These are phyloP conservation scores for Puccinia novopanici DNA, from an alignment of 1,284 basidiomycete genomes.

Conservation along the genomic window DNA sequence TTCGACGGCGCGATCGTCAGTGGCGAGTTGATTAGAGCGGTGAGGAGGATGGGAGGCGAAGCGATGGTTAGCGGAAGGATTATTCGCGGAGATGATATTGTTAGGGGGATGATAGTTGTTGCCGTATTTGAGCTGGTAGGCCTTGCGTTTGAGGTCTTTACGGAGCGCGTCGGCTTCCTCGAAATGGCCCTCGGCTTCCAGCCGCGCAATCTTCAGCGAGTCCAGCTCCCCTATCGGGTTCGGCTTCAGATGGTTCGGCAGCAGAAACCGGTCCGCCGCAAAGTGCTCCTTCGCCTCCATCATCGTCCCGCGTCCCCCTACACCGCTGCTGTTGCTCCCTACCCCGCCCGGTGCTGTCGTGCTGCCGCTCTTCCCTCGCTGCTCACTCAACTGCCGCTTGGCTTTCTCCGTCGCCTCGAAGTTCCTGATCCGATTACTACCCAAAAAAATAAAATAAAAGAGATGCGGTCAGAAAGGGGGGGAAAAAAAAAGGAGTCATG, in stretches of 20 bases:
- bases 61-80: slow-evolving; percentile 14
- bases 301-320: too few relatives aligned
- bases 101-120: slow-evolving; percentile 4
- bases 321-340: too few relatives aligned
- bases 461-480: background rate
- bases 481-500: background rate
- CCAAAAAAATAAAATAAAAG: too few relatives aligned
- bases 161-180: slow-evolving; percentile 36
- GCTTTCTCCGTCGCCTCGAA: slow-evolving; percentile 96
- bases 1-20: slow-evolving; percentile 48
- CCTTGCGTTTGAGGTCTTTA: slow-evolving; percentile 40
- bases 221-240: slow-evolving; percentile 28
- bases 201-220: slow-evolving; percentile 38
- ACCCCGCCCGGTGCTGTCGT: too few relatives aligned
- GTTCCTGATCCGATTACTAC: slow-evolving; percentile 81
- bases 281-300: slow-evolving; percentile 26
- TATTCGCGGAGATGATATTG: background rate
- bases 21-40: slow-evolving; percentile 34
- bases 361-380: slow-evolving; percentile 61
- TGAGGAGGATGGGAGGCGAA: slow-evolving; percentile 3
- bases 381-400: slow-evolving; percentile 78
- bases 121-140: slow-evolving; percentile 46
- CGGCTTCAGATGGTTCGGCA: slow-evolving; percentile 36
- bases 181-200: slow-evolving; percentile 34
- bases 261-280: slow-evolving; percentile 45